phyloP scores from a whole-genome alignment of 208 protist genomes.

The Trypanosoma conorhini region DNA sequence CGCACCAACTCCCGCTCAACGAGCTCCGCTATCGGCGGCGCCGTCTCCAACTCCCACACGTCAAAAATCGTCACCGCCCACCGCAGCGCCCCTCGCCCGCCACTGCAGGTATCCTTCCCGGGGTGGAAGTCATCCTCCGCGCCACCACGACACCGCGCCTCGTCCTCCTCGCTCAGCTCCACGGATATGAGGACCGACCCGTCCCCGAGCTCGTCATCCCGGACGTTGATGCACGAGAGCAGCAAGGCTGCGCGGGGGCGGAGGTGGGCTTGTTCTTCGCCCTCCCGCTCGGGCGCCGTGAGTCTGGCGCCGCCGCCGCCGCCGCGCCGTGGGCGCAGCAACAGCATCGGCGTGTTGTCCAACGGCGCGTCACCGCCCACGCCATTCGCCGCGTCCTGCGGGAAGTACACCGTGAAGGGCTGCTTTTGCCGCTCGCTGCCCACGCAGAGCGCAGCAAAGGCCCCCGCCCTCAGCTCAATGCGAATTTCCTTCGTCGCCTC shows the following conservation, averaged over 20 bases:
- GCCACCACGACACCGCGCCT: background rate
- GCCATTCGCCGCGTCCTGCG: background rate
- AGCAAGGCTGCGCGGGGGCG: background rate
- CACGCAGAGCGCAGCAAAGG: background rate
- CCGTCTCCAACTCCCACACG: conserved; percentile 6
- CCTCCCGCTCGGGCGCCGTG: background rate
- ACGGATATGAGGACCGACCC: background rate
- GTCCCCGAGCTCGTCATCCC: background rate
- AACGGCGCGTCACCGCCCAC: background rate
- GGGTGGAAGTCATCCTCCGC: background rate
- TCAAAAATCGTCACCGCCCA: background rate
- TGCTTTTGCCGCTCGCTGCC: background rate
- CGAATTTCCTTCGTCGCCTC: background rate
- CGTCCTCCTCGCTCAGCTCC: conserved; percentile 2
- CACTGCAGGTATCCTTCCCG: background rate
- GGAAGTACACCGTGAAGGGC: conserved; percentile 2
- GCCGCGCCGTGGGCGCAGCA: background rate
- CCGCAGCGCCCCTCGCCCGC: background rate
- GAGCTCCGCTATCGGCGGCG: conserved; percentile 11
- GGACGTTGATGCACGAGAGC: background rate
- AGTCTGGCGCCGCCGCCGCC: background rate
- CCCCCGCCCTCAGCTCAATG: background rate
- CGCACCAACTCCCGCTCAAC: conserved; percentile 20
- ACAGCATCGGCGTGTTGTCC: background rate
- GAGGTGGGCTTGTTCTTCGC: background rate